Evolutionary conservation across 805 yeast species (phyloP).

Genomic region (Hanseniaspora nectarophila): DNA sequence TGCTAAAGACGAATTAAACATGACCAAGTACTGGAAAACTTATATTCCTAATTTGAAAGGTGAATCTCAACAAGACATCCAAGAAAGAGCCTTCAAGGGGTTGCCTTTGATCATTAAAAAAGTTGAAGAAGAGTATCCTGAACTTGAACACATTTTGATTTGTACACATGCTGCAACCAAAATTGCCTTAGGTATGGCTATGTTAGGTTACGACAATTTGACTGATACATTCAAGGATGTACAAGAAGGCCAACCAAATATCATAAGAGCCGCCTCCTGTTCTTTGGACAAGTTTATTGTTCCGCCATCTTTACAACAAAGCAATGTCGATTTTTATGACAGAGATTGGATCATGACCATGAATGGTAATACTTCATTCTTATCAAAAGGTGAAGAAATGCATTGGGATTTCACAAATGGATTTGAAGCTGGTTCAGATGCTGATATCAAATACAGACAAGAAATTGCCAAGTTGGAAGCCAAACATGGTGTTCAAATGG

Average conservation of each 20-base stretch:
- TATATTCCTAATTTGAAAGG: constrained; percentile 55
- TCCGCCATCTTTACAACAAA: constrained; percentile 14
- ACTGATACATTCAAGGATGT: constrained; percentile 2
- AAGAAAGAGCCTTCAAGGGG: constrained; percentile 45
- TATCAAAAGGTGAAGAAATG: constrained; percentile 78
- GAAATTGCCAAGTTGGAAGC: constrained; percentile 19
- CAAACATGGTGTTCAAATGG: constrained; percentile 15
- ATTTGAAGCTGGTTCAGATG: constrained; percentile 83
- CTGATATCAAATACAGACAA: constrained; percentile 55
- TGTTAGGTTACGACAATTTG: constrained; percentile 39
- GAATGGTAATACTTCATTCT: constrained; percentile 65
- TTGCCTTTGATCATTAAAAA: constrained; percentile 46
- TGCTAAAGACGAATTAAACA: constrained; percentile 27
- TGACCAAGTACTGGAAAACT: constrained; percentile 42
- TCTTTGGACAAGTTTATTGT: constrained; percentile 55
- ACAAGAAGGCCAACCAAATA: constrained; percentile 3
- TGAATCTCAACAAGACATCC: constrained; percentile 63
- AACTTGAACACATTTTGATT: constrained; percentile 51
- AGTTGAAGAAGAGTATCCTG: constrained; percentile 47
- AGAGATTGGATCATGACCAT: constrained; percentile 45
- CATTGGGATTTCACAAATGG: constrained; percentile 73
- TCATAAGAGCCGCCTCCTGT: constrained; percentile 68
- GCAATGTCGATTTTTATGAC: constrained; percentile 14
- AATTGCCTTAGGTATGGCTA: constrained; percentile 72
- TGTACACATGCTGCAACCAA: constrained; percentile 90